phyloP scores from a whole-genome alignment of 306 rosid species.

The Dalbergia cochinchinensis region DNA sequence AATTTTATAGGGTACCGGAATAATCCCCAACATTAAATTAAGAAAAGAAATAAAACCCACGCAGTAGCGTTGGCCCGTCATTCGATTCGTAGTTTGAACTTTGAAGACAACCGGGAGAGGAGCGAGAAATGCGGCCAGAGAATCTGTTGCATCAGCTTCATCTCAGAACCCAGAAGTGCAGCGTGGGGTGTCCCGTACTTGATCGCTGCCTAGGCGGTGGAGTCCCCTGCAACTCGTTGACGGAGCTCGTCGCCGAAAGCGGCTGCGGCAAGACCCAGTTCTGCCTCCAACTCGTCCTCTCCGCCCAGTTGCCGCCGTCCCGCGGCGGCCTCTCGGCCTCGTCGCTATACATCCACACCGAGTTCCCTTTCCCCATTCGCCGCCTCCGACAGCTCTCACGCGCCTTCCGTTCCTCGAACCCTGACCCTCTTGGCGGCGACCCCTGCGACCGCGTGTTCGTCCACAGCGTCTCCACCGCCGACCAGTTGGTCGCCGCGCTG shows the following conservation, averaged over 20 bases:
- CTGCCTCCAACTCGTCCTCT: constrained; percentile 85
- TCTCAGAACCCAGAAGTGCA: constrained; percentile 55
- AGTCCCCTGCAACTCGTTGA: constrained; percentile 76
- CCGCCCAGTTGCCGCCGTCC: constrained; percentile 80
- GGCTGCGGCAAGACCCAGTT: constrained; percentile 86
- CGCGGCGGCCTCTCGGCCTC: constrained; percentile 82
- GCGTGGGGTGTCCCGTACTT: constrained; percentile 71
- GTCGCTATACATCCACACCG: constrained; percentile 77
- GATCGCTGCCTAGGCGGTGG: constrained; percentile 76
- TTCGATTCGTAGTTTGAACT: neutral
- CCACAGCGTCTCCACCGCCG: constrained; percentile 57
- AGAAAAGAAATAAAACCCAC: too few species aligned
- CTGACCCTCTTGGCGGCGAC: constrained; percentile 39
- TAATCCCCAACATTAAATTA: too few species aligned
- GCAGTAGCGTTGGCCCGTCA: neutral
- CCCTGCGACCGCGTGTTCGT: constrained; percentile 61
- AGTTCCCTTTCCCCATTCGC: constrained; percentile 80
- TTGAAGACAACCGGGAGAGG: neutral
- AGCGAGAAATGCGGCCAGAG: constrained; percentile 51
- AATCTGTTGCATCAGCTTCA: constrained; percentile 51
- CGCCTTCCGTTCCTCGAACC: constrained; percentile 47
- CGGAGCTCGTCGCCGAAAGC: constrained; percentile 84
- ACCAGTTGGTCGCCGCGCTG: constrained; percentile 60
- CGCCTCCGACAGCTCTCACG: constrained; percentile 77
- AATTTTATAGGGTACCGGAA: too few species aligned